Base-by-base conservation (phyloP, 2,329 filamentous ascomycete species). In the Hawksworthiomyces lignivorus region DNA sequence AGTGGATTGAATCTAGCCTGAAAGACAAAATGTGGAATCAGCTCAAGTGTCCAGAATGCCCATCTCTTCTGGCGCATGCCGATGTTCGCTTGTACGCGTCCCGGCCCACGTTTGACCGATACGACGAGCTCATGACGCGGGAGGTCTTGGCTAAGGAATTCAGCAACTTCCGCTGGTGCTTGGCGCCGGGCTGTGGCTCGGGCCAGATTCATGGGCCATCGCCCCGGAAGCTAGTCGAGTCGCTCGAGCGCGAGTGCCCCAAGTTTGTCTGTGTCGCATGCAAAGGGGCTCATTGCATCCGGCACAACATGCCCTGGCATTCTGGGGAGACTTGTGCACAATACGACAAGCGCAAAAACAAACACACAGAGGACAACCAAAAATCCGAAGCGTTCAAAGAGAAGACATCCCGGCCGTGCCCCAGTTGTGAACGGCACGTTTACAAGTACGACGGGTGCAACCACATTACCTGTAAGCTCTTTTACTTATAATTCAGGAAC, bases 381-480 rank as follows among this genome's bases (percentile, higher is more conserved):
- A 59, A 57, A 6, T 64, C 62, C 1, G 56, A 62, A 46, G 52
- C 54, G 17, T 50, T 52, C 21, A 52, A 65, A 19, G 53, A 53
- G 28, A 51, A 59, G 29, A 59, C 54, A 12, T 54, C 58, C 10
- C 61, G 57, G 45, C 47, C 56, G 1, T 67, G 64, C 24, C 63
- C 63, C 0, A 46, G 49, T 15, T 67, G 64, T 46, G 53, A 57
- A 14, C 58, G 51, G 44, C 53, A 52, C 28, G 54, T 65, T 1
- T 43, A 61, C 41, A 65, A 66, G 38, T 60, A 49, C 14, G 47
- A 42, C 0, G 64, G 64, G 5, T 67, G 63, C 41, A 62, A 65
- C 43, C 63, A 67, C 43, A 61, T 67, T 4, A 66, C 61, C 1
- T 66, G 64, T 62, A 50, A 54, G 60, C 57, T 17, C 34, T 35